Base-by-base conservation (phyloP, 495 filamentous ascomycete genomes). In the Penicillium parvum region DNA sequence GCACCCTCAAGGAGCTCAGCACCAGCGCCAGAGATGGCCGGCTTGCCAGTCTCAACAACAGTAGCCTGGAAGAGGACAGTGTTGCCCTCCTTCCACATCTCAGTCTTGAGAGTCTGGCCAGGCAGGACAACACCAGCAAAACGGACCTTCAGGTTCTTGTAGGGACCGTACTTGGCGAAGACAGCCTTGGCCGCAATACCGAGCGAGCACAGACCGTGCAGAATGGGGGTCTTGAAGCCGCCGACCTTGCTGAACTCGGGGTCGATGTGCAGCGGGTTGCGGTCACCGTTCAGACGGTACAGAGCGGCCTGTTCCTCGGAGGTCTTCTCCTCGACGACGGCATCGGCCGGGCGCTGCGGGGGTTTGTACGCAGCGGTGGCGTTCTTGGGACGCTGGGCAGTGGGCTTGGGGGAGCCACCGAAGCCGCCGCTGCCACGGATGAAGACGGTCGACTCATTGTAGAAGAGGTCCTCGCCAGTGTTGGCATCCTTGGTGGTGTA, bases 81-180 rank as follows among this genome's bases (percentile, higher is more conserved):
- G 48, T 77, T 78, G n/a, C 82, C 85, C 60, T 91, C 89, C 77
- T 89, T 95, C 92, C 92, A 98, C 88, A 95, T 95, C 80, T 97
- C 92, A 21, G 90, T 97, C 55, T 82, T 78, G 25, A 98, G 78
- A 37, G 88, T 97, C 79, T 98, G 88, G 5, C 92, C 94, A 1
- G 92, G 94, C 17, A 91, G 53, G 2, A 98, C 92, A 9, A 88
- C 84, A 28, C 92, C 94, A 4, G 89, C 90, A 69, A 98, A 98
- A 47, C 92, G 71, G 5, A 96, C 92, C 78, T 98, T 98, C 64
- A 97, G 79, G 68, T 92, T 97, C 75, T 84, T 88, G 72, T 84
- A 94, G 41, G 75, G 65, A 15, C 92, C 92, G 63, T 80, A 97
- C 50, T 74, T 85, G 63, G 84, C 73, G 62, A 90, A 85, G 32